Base-by-base conservation (phyloP, 2,329 filamentous ascomycete species). In the Colletotrichum kahawae region DNA sequence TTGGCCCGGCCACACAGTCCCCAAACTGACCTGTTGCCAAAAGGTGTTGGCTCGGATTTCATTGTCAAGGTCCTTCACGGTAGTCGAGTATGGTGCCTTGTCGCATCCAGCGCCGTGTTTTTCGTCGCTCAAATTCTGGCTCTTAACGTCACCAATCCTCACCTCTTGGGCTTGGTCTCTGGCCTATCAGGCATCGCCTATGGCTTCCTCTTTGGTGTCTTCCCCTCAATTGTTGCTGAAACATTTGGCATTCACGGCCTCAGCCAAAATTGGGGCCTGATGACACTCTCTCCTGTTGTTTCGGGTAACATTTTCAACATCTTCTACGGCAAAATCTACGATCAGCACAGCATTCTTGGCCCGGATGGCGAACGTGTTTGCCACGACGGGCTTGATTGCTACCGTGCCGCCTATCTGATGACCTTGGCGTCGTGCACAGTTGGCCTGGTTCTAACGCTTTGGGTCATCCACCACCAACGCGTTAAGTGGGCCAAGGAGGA, bases 201-300 rank as follows among this genome's bases (percentile, higher is more conserved):
- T 82, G 97, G 97, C 4, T 95, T 98, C 78, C 89, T 98, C 1
- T 98, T 98, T 78, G 97, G 97, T 38, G 96, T 98, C 24, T 98
- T 95, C 83, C 97, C 97, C 1, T 96, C 95, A 14, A 92, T 98
- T 21, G 91, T 95, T 12, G 95, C 96, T 8, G 96, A 98, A 82
- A 93, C 94, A 0, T 99, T 99, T 82, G 97, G 97, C 9, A 94
- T 98, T 31, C 90, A 93, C 76, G 96, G 96, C 2, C 88, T 99
- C 62, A 95, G 94, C 70, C 95, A 98, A 82, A 99, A 98, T 81
- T 99, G 97, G 96, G 97, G 97, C 16, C 93, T 94, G 79, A 97
- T 99, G 92, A 98, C 95, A 0, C 87, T 98, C 63, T 93, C 95
- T 4, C 96, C 96, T 0, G 95, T 98, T 4, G 84, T 98, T 33